Percentiles rank a stretch among this genome's conserved stretches.
phyloP scores from a whole-genome alignment of 768 basidiomycete species.

The Termitomyces sp. region DNA sequence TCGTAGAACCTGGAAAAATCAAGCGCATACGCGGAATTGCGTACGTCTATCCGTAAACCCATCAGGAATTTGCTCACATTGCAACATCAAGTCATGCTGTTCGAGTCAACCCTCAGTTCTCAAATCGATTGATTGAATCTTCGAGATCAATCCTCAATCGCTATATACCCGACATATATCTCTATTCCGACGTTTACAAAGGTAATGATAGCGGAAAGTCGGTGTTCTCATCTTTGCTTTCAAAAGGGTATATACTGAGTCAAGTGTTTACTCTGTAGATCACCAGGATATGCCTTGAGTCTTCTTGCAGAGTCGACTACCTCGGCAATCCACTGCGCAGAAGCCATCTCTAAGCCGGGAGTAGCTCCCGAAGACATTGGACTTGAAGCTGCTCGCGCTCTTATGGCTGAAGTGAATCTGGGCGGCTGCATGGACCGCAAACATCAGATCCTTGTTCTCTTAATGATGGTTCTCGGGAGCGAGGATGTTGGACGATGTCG shows the following conservation, averaged over 20 bases:
- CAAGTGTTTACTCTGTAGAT: constrained; percentile 44
- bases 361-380: constrained; percentile 93
- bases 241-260: neutral
- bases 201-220: constrained; percentile 97
- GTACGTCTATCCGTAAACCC: constrained; percentile 43
- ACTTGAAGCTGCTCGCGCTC: constrained; percentile 69
- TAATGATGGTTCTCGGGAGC: constrained; percentile 95
- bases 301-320: constrained; percentile 92
- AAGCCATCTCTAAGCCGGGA: constrained; percentile 79
- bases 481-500: constrained; percentile 92
- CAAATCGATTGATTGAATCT: constrained; percentile 95
- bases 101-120: constrained; percentile 95
- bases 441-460: constrained; percentile 81
- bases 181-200: constrained; percentile 98
- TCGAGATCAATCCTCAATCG: constrained; percentile 91
- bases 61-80: neutral
- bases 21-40: constrained; percentile 94
- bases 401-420: constrained; percentile 73
- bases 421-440: constrained; percentile 92
- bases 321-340: constrained; percentile 81
- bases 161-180: constrained; percentile 96
- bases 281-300: constrained; percentile 92
- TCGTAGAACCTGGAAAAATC: constrained; percentile 87
- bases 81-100: constrained; percentile 76
- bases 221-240: constrained; percentile 23